phyloP scores from a whole-genome alignment of 2,329 filamentous ascomycete species.

The Penicillium polonicum region DNA sequence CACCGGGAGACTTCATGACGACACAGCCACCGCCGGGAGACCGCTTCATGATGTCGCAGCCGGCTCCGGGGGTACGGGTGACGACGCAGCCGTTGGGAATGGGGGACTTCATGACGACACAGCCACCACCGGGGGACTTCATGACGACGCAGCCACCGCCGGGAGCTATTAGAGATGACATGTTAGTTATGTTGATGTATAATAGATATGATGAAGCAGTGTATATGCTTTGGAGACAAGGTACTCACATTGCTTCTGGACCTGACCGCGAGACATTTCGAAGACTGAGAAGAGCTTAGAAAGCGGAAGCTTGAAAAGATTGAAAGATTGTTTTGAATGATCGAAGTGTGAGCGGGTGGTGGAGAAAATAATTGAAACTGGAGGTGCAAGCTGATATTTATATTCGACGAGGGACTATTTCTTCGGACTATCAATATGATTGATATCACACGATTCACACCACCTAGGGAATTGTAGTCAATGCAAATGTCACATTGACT shows the following conservation, averaged over 20 bases:
- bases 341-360: slow-evolving; percentile 14
- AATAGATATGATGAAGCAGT: not conserved
- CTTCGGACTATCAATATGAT: not conserved
- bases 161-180: slow-evolving; percentile 20
- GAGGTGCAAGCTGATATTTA: not conserved
- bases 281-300: slow-evolving; percentile 18
- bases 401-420: not conserved
- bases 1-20: slow-evolving; percentile 18
- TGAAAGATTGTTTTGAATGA: slow-evolving; percentile 10
- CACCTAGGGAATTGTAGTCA: not conserved
- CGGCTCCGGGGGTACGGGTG: not conserved
- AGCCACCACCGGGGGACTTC: slow-evolving; percentile 11
- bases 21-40: slow-evolving; percentile 5
- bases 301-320: slow-evolving; percentile 17
- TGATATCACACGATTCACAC: not conserved
- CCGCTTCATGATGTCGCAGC: slow-evolving; percentile 3
- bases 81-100: not conserved
- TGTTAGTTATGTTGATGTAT: slow-evolving; percentile 8
- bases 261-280: slow-evolving; percentile 29
- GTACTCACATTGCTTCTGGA: slow-evolving; percentile 26
- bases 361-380: slow-evolving; percentile 4
- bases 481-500: not conserved
- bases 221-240: not conserved
- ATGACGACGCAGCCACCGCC: slow-evolving; percentile 34
- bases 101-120: slow-evolving; percentile 5